A percentile compares a stretch with the other conserved stretches of the same genome.
These are phyloP conservation scores for Cryphonectria radicalis DNA, from an alignment of 2,329 filamentous ascomycete species.

Conservation along the genomic window DNA sequence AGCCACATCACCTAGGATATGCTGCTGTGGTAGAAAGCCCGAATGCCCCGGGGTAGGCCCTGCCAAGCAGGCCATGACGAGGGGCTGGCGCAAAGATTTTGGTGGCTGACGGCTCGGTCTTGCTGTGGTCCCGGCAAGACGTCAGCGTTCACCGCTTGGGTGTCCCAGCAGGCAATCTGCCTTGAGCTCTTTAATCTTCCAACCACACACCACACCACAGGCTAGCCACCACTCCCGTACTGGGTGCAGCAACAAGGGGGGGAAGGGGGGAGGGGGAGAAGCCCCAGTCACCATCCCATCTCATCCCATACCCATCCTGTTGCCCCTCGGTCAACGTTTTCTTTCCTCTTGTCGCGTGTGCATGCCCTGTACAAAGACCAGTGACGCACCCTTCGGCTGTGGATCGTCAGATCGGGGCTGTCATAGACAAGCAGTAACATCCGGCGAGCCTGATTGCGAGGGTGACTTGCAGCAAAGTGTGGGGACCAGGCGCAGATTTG, in stretches of 20 bases:
- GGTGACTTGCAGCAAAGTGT: constrained; percentile 13
- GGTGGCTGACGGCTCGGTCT: constrained; percentile 1
- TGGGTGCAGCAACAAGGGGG: background rate
- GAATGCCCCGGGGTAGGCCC: constrained; percentile 4
- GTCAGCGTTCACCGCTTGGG: constrained; percentile 4
- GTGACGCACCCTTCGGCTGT: constrained; percentile 13
- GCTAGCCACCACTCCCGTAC: background rate
- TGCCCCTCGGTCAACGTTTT: background rate
- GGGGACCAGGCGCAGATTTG: constrained; percentile 11
- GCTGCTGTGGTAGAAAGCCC: background rate
- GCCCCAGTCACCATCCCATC: background rate
- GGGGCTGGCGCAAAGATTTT: background rate
- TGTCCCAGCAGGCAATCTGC: background rate
- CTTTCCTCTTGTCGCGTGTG: background rate
- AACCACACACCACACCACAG: background rate
- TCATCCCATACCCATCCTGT: background rate
- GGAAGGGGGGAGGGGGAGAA: background rate
- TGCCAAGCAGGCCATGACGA: constrained; percentile 6
- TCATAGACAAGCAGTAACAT: constrained; percentile 21
- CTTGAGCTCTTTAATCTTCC: constrained; percentile 1
- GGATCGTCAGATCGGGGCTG: constrained; percentile 21
- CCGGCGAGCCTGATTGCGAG: constrained; percentile 18
- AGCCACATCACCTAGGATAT: constrained; percentile 6
- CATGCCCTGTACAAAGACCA: background rate
- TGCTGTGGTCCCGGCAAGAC: background rate